Conservation (phyloP, 2,329 filamentous ascomycete genomes). For the Neonectria magnoliae region DNA sequence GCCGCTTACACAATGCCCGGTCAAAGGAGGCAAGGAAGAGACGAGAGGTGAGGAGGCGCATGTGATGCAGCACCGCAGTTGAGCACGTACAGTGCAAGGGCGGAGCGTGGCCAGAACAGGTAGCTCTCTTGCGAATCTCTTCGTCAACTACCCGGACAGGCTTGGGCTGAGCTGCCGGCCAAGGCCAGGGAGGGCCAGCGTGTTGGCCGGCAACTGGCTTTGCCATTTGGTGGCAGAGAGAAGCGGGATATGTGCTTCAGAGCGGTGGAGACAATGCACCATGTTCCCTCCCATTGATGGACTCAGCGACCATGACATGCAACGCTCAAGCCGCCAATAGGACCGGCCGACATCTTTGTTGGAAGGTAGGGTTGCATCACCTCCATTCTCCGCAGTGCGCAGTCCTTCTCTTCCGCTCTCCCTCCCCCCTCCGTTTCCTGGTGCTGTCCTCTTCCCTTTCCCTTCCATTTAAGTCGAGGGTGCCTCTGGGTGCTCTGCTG, state of each 20-base stretch:
- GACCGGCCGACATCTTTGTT: slow-evolving; percentile 8
- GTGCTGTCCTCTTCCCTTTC: not conserved
- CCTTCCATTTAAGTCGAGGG: not conserved
- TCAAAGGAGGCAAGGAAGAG: not conserved
- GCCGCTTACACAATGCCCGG: not conserved
- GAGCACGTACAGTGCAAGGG: not conserved
- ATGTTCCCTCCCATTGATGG: slow-evolving; percentile 17
- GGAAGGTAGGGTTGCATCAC: slow-evolving; percentile 13
- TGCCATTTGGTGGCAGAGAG: slow-evolving; percentile 2
- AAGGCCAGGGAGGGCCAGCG: slow-evolving; percentile 3
- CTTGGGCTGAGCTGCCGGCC: slow-evolving; percentile 4
- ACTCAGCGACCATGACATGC: not conserved
- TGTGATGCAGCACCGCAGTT: not conserved
- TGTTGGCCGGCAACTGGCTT: slow-evolving; percentile 1
- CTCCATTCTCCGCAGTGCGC: not conserved
- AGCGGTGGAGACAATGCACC: slow-evolving; percentile 2
- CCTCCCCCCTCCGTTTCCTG: not conserved
- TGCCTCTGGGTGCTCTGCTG: not conserved
- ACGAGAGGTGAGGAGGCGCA: not conserved
- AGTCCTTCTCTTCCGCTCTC: not conserved
- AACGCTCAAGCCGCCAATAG: slow-evolving; percentile 9
- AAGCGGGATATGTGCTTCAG: not conserved
- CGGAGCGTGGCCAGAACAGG: not conserved
- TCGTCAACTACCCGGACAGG: not conserved
- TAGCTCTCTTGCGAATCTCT: not conserved